phyloP scores from a whole-genome alignment of 2,329 filamentous ascomycete genomes.

The Alternaria hordeiaustralica region DNA sequence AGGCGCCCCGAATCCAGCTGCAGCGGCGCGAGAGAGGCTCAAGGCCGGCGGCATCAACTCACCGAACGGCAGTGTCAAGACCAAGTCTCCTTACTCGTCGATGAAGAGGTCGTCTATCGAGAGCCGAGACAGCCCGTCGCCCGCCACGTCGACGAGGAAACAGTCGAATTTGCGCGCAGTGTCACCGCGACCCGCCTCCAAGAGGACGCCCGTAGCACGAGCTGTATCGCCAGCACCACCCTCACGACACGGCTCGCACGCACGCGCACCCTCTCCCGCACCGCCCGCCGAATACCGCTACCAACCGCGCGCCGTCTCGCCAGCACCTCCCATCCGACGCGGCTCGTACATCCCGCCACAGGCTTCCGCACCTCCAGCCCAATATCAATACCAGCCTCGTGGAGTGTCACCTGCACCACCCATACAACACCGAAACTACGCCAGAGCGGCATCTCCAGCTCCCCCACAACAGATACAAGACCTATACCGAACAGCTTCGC shows the following conservation, averaged over 20 bases:
- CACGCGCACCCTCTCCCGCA: conserved; percentile 36
- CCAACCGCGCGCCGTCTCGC: conserved; percentile 30
- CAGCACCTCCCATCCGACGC: conserved; percentile 33
- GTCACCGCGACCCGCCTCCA: conserved; percentile 48
- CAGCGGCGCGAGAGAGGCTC: conserved; percentile 45
- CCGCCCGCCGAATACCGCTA: conserved; percentile 33
- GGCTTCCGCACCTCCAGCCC: conserved; percentile 37
- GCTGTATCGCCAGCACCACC: conserved; percentile 50
- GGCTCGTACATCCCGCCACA: conserved; percentile 31
- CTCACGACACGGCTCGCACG: conserved; percentile 27
- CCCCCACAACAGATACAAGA: conserved; percentile 33
- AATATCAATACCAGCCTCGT: conserved; percentile 18
- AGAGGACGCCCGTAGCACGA: conserved; percentile 41
- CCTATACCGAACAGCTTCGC: conserved; percentile 35
- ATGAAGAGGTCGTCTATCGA: conserved; percentile 56
- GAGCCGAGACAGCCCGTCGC: conserved; percentile 41
- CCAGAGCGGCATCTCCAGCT: conserved; percentile 36
- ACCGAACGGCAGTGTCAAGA: conserved; percentile 44
- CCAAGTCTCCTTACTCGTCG: conserved; percentile 57
- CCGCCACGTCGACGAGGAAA: conserved; percentile 29
- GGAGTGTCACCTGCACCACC: conserved; percentile 39
- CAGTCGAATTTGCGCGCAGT: conserved; percentile 46
- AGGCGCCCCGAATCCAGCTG: conserved; percentile 50
- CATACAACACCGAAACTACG: conserved; percentile 30
- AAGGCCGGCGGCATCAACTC: conserved; percentile 40